These are phyloP conservation scores for Wickerhamiella australiensis DNA, from an alignment of 805 yeast genomes.

Conservation along the genomic window DNA sequence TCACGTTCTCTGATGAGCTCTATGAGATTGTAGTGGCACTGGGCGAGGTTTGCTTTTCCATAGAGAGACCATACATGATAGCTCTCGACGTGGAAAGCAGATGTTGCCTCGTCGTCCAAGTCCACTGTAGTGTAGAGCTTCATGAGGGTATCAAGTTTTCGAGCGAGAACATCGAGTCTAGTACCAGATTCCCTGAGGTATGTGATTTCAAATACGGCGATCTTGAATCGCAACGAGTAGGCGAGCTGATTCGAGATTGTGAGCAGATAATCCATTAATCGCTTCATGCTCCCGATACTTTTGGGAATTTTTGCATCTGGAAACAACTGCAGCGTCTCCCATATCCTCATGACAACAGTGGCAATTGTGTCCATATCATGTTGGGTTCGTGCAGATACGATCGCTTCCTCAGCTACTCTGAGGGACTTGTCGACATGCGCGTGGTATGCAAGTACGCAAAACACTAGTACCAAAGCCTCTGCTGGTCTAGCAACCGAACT, in stretches of 20 bases:
- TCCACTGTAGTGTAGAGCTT: neutral
- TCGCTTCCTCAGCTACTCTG: neutral
- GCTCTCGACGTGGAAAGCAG: neutral
- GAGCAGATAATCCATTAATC: neutral
- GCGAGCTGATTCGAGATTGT: neutral
- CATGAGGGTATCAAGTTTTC: neutral
- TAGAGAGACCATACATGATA: constrained; percentile 1
- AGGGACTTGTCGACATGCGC: neutral
- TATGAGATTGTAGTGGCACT: neutral
- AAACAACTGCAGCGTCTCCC: neutral
- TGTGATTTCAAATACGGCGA: neutral
- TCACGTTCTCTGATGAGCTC: neutral
- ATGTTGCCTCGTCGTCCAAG: neutral
- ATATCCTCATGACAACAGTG: neutral
- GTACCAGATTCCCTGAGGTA: neutral
- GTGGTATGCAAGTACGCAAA: neutral
- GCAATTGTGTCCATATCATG: constrained; percentile 1
- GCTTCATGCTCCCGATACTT: constrained; percentile 1
- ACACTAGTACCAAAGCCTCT: neutral
- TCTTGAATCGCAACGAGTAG: neutral
- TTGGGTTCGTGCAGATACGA: neutral
- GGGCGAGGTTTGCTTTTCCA: constrained; percentile 4
- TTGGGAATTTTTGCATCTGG: neutral
- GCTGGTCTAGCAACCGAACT: neutral
- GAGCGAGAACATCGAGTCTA: neutral